A percentile compares a stretch with the other conserved stretches of the same genome.
Conservation (phyloP, 345 rosid species). For the Dovyalis caffra region DNA sequence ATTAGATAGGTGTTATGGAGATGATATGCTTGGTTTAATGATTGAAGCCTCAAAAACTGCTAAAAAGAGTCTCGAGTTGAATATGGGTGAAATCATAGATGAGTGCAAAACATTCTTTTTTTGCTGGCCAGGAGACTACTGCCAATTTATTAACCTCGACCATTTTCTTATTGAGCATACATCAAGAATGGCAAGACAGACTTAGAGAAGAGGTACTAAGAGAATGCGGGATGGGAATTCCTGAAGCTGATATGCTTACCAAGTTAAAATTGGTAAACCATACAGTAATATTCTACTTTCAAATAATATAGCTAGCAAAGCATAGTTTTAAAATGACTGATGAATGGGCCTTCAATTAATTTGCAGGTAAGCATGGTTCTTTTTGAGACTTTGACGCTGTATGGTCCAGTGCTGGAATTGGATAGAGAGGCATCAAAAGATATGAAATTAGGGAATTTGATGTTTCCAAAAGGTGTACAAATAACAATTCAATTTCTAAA, state of each 20-base stretch:
- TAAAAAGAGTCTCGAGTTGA: conserved; percentile 23
- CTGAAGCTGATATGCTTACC: conserved; percentile 38
- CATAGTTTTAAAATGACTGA: no score
- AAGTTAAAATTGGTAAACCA: conserved; percentile 45
- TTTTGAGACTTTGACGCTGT: conserved; percentile 60
- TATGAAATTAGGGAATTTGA: conserved; percentile 42
- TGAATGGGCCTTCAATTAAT: background rate
- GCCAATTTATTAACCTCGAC: conserved; percentile 56
- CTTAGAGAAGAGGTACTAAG: conserved; percentile 49
- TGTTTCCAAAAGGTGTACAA: conserved; percentile 42
- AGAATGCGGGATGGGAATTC: conserved; percentile 40
- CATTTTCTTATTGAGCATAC: conserved; percentile 43
- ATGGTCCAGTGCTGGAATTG: conserved; percentile 37
- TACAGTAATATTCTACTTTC: no score
- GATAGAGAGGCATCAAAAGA: conserved; percentile 41
- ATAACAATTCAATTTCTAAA: conserved; percentile 25
- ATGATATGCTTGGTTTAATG: conserved; percentile 57
- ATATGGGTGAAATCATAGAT: conserved; percentile 45
- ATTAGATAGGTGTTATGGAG: conserved; percentile 52
- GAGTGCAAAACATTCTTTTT: conserved; percentile 66
- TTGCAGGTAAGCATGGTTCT: conserved; percentile 57
- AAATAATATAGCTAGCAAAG: no score
- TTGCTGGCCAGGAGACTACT: conserved; percentile 66
- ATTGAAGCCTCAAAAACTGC: conserved; percentile 21
- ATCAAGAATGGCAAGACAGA: conserved; percentile 57